Conservation (phyloP, 2,329 filamentous ascomycete species). For the Paecilomyces niveus region DNA sequence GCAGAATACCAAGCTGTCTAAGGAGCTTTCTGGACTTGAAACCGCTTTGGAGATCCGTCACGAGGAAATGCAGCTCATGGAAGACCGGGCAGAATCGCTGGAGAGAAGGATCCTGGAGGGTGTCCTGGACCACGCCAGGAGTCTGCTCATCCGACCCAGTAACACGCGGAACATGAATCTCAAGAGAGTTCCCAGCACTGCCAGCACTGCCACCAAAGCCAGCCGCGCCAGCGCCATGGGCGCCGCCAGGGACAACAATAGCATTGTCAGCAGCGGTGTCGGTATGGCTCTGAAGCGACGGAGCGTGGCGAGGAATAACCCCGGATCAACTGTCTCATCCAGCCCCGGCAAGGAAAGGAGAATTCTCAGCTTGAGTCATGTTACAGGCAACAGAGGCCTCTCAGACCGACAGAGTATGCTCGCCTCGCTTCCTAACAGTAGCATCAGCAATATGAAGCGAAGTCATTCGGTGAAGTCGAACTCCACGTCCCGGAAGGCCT, state of each 20-base stretch:
- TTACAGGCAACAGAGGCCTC: slow-evolving; percentile 60
- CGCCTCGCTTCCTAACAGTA: slow-evolving; percentile 24
- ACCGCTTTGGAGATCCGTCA: slow-evolving; percentile 82
- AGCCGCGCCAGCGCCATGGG: slow-evolving; percentile 28
- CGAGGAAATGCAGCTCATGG: slow-evolving; percentile 88
- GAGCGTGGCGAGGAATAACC: slow-evolving; percentile 36
- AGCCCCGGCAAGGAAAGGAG: slow-evolving; percentile 57
- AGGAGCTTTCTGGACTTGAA: slow-evolving; percentile 84
- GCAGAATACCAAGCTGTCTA: slow-evolving; percentile 72
- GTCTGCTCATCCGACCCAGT: slow-evolving; percentile 71
- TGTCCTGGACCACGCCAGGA: slow-evolving; percentile 88
- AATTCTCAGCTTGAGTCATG: slow-evolving; percentile 86
- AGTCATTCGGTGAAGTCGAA: slow-evolving; percentile 71
- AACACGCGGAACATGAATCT: slow-evolving; percentile 44
- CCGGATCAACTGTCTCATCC: slow-evolving; percentile 38
- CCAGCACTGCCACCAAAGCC: slow-evolving; percentile 29
- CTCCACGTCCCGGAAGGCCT: slow-evolving; percentile 56
- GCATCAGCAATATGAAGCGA: slow-evolving; percentile 58
- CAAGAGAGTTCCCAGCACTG: slow-evolving; percentile 44
- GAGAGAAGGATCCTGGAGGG: slow-evolving; percentile 92
- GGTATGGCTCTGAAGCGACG: slow-evolving; percentile 46
- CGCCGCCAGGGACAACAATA: slow-evolving; percentile 28
- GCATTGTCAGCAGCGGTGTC: slow-evolving; percentile 34
- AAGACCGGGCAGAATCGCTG: slow-evolving; percentile 75
- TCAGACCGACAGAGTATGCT: slow-evolving; percentile 24